Evolutionary conservation across 192 early-diverging fungal species (phyloP), one percentile per base, ranked within the genome.

Genomic region (Backusella mclennaniae): DNA sequence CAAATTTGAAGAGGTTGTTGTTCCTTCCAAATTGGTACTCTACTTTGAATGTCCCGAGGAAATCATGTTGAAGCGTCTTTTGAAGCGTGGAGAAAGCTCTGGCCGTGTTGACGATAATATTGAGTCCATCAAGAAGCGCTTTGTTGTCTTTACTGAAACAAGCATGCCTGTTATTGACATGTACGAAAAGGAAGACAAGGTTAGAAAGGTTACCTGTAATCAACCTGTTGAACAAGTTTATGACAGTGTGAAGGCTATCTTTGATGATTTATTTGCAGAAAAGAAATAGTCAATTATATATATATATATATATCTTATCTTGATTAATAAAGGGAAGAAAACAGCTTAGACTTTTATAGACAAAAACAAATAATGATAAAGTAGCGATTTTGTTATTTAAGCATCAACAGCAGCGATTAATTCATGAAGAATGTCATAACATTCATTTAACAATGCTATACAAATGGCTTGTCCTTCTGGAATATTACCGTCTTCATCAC

Each of bases 21-120:
- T 87, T 46, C 80, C 87, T 76, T 85, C 91, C 41, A 89, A 93
- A 75, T 84, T 91, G 70, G 93, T 96, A 0, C 81, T 99, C 49
- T 97, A 94, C 89, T 97, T 97, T 87, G 96, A 97, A 72, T 98
- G 97, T 83, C 93, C 96, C 17, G 97, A 99, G 84, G 87, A 94
- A 42, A 93, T 93, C 69, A 92, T 99, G 94, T 84, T 97, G 49
- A 87, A 90, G 82, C 92, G 98, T 36, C 84, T 99, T 75, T 79
- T 97, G 83, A 95, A 97, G 81, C 91, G 98, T 76, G 98, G 97
- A 9, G 94, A 98, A 80, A 98, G 94, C 31, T 94, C 92, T 69
- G 98, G 98, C 1, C 88, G 98, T 33, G 83, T 90, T 17, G 98
- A 99, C 77, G 98, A 99, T 76, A 98, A 99, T 78, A 91, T 95